Conservation (phyloP, 176 grass and related monocot species). For the Zoysia japonica region DNA sequence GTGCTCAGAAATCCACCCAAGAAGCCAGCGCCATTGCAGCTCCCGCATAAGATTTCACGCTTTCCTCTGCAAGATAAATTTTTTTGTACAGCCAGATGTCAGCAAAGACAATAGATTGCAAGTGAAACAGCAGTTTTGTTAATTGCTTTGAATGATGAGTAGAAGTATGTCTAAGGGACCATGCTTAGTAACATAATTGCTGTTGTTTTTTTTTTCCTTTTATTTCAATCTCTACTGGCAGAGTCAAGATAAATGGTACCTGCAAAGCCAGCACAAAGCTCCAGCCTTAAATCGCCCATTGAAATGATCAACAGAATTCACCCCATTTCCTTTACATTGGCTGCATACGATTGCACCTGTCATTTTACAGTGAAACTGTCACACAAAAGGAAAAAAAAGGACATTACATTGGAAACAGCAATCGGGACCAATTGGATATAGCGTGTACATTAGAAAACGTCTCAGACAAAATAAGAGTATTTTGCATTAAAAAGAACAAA, state of each 20-base stretch:
- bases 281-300: constrained; percentile 89
- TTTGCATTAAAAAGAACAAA: background rate
- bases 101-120: background rate
- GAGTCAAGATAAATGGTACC: constrained; percentile 45
- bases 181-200: background rate
- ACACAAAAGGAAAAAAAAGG: background rate
- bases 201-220: background rate
- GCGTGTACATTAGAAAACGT: background rate
- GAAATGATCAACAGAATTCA: constrained; percentile 88
- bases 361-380: constrained; percentile 36
- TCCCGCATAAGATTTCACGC: constrained; percentile 86
- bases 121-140: background rate
- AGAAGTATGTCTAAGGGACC: constrained; percentile 1
- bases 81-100: background rate
- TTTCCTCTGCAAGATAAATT: constrained; percentile 56
- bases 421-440: background rate
- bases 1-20: constrained; percentile 84
- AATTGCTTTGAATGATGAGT: background rate
- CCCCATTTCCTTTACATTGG: constrained; percentile 72
- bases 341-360: constrained; percentile 63
- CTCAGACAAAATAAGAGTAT: background rate
- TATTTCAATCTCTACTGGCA: background rate
- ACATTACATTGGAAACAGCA: background rate
- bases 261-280: constrained; percentile 93
- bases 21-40: constrained; percentile 92